Percentiles rank a stretch among this genome's conserved stretches.
Evolutionary conservation across 2,329 filamentous ascomycete genomes (phyloP).

Genomic region (Mycocentrospora acerina): DNA sequence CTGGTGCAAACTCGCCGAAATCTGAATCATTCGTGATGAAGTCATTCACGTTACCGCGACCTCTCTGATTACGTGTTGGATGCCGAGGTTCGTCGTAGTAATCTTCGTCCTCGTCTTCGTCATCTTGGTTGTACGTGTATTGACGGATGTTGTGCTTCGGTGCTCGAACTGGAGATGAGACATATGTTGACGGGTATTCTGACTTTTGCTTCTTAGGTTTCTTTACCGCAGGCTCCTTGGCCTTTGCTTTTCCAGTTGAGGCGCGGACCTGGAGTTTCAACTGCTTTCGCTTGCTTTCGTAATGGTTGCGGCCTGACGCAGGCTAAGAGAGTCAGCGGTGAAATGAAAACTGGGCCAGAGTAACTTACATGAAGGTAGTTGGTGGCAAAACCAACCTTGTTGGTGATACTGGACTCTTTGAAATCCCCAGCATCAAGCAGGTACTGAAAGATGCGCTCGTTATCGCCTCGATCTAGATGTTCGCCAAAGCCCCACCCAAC

Average conservation of each 20-base stretch:
- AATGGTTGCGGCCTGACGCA: conserved; percentile 50
- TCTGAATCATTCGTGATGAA: conserved; percentile 42
- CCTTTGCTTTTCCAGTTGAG: conserved; percentile 44
- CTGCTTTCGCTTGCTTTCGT: conserved; percentile 33
- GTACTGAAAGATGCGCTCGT: conserved; percentile 80
- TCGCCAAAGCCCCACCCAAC: conserved; percentile 65
- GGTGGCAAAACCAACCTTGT: conserved; percentile 66
- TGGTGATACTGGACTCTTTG: conserved; percentile 67
- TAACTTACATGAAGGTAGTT: conserved; percentile 68
- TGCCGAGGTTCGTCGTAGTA: conserved; percentile 26
- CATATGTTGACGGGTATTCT: conserved; percentile 64
- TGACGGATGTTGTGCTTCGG: conserved; percentile 39
- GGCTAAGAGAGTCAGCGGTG: conserved; percentile 34
- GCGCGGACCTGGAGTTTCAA: conserved; percentile 58
- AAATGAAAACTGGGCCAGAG: not conserved
- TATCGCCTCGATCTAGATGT: conserved; percentile 70
- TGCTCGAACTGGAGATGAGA: conserved; percentile 64
- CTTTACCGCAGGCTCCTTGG: conserved; percentile 23
- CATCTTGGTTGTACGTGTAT: conserved; percentile 27
- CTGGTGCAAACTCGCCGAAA: conserved; percentile 51
- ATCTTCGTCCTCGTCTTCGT: conserved; percentile 28
- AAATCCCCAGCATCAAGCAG: conserved; percentile 75
- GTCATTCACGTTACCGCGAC: conserved; percentile 37
- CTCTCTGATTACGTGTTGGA: conserved; percentile 17
- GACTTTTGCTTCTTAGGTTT: conserved; percentile 39